Evolutionary conservation across 257 asterid species (phyloP).

Genomic region (Cordia subcordata): DNA sequence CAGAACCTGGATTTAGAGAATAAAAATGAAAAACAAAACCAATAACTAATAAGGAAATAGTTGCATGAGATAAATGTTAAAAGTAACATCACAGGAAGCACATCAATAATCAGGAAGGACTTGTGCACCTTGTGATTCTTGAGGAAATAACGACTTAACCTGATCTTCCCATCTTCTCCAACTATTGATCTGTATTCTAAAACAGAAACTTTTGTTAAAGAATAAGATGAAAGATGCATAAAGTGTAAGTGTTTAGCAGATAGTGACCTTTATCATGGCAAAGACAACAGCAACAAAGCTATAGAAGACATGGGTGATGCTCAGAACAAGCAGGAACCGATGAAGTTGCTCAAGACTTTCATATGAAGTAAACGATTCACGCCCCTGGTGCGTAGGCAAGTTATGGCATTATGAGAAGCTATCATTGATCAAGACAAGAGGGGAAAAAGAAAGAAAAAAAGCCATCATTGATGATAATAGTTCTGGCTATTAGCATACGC

Average conservation of each 20-base stretch:
- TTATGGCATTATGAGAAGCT: neutral
- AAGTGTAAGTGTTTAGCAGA: slow-evolving; percentile 10
- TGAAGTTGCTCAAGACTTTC: slow-evolving; percentile 98
- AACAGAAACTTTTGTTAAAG: neutral
- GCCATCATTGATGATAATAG: too few relatives aligned
- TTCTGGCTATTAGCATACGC: too few relatives aligned
- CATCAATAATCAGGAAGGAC: neutral
- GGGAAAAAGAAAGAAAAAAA: too few relatives aligned
- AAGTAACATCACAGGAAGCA: neutral
- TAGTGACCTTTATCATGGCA: slow-evolving; percentile 77
- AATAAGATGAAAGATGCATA: neutral
- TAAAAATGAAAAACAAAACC: too few relatives aligned
- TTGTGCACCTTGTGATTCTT: slow-evolving; percentile 42
- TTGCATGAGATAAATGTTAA: neutral
- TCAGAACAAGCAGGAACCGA: slow-evolving; percentile 80
- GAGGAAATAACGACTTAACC: slow-evolving; percentile 78
- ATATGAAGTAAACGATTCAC: slow-evolving; percentile 76
- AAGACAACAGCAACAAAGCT: slow-evolving; percentile 76
- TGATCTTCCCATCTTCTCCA: slow-evolving; percentile 90
- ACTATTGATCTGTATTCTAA: slow-evolving; percentile 59
- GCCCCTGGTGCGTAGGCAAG: slow-evolving; percentile 42
- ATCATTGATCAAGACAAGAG: too few relatives aligned
- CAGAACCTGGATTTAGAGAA: slow-evolving; percentile 33
- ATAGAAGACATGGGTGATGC: slow-evolving; percentile 70
- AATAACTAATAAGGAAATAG: neutral